Evolutionary conservation across 495 filamentous ascomycete genomes (phyloP), one percentile per base, ranked within the genome.

Genomic region (Tuber borchii): DNA sequence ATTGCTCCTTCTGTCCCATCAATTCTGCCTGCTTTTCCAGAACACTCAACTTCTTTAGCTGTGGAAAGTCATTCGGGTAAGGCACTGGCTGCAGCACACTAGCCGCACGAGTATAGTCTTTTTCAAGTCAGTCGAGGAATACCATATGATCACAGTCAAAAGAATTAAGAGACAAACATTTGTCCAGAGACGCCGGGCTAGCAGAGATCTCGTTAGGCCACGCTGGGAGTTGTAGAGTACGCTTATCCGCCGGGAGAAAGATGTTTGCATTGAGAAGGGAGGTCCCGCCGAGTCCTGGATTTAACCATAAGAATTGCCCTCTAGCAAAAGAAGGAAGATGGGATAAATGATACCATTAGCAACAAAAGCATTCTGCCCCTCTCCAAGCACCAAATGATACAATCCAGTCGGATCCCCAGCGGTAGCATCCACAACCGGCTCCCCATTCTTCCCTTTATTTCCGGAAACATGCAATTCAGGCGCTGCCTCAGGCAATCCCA

Each of bases 211-310:
- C 87, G 2, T 86, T 70, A 19, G 90, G 90, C 90, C 90, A 92
- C 37, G 85, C 82, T 34, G 86, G 85, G 83, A 89, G 83, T n/a
- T 80, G 74, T 56, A 91, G 81, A 3, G 87, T 89, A 14, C 83
- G 82, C 73, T 86, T 79, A 75, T 91, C 90, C 19, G 88, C 88
- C 78, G 87, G 85, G 56, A 91, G 84, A 71, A 90, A 91, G 10
- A 92, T 89, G 82, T 91, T 91, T 4, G 90, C 88, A 76, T 92
- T 92, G 40, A 92, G 86, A 8, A 92, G 83, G 78, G 87, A 90
- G 31, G 89, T 89, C 31, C 88, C 90, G 48, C 89, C 90, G 43
- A 92, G 88, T 8, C 88, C 88, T 89, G 70, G 16, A 34, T 43
- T 43, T 70, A 45, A 44, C 40, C 37, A 40, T 37, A 7, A 71